phyloP scores from a whole-genome alignment of 1,284 basidiomycete species.

The Paramarasmius palmivorus region DNA sequence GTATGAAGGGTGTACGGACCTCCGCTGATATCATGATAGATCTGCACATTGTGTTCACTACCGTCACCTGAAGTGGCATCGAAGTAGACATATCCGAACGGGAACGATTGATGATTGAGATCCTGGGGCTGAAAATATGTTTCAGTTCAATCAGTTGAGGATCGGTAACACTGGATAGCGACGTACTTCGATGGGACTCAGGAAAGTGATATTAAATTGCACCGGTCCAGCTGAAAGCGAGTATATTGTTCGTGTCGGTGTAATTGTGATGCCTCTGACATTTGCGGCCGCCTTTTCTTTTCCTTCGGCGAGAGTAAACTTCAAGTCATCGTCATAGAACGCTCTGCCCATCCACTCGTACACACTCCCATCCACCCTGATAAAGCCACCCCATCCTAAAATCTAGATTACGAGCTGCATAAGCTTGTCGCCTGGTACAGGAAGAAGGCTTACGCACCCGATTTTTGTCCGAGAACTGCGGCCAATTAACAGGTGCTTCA shows the following conservation, averaged over 20 bases:
- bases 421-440: too few relatives aligned
- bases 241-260: slow-evolving; percentile 24
- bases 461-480: neutral
- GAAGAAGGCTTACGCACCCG: neutral
- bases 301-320: too few relatives aligned
- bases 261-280: neutral
- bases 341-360: too few relatives aligned
- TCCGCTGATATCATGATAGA: slow-evolving; percentile 12
- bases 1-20: neutral
- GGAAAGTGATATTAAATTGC: slow-evolving; percentile 36
- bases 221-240: slow-evolving; percentile 37
- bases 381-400: slow-evolving; percentile 7
- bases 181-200: slow-evolving; percentile 41
- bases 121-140: slow-evolving; percentile 5
- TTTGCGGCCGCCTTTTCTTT: too few relatives aligned
- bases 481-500: neutral
- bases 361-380: slow-evolving; percentile 7
- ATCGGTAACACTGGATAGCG: too few relatives aligned
- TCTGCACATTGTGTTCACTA: slow-evolving; percentile 8
- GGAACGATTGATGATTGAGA: slow-evolving; percentile 10
- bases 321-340: too few relatives aligned
- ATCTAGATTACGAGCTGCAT: neutral
- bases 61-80: slow-evolving; percentile 8
- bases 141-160: neutral
- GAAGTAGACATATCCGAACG: slow-evolving; percentile 13